These are phyloP conservation scores for Hypericum perforatum DNA, from an alignment of 345 rosid genomes.

Conservation along the genomic window DNA sequence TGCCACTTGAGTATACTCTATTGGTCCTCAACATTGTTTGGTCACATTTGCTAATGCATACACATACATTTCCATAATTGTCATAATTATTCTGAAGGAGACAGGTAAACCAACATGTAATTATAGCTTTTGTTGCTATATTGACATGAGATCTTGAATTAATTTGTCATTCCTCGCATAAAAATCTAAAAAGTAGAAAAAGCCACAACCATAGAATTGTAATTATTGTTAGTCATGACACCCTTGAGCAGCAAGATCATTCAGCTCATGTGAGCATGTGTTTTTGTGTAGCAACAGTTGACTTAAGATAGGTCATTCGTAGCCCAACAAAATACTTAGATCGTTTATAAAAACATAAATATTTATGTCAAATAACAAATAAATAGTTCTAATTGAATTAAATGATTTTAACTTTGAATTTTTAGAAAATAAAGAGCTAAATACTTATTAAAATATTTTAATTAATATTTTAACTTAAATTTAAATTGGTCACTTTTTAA, in stretches of 20 bases:
- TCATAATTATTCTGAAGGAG: conserved; percentile 46
- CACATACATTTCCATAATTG: conserved; percentile 31
- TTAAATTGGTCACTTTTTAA: no score
- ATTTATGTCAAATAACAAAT: no score
- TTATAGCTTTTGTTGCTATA: conserved; percentile 32
- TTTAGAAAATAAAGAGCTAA: no score
- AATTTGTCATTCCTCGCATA: conserved; percentile 8
- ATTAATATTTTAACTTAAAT: no score
- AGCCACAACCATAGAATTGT: conserved; percentile 28
- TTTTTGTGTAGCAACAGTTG: conserved; percentile 36
- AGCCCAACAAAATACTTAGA: conserved; percentile 5
- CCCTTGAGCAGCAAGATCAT: conserved; percentile 16
- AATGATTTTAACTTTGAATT: no score
- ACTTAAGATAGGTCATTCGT: conserved; percentile 28
- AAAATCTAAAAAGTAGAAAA: conserved; percentile 22
- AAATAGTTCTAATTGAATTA: no score
- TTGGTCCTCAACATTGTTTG: no score
- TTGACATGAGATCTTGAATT: conserved; percentile 7
- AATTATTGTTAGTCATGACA: conserved; percentile 36
- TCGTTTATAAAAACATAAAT: no score
- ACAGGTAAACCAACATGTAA: conserved; percentile 59
- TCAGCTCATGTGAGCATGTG: conserved; percentile 10
- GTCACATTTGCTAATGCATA: no score
- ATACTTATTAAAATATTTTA: no score
- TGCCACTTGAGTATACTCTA: no score